phyloP scores from a whole-genome alignment of 2,329 filamentous ascomycete species.

The Dactylellina leptospora region DNA sequence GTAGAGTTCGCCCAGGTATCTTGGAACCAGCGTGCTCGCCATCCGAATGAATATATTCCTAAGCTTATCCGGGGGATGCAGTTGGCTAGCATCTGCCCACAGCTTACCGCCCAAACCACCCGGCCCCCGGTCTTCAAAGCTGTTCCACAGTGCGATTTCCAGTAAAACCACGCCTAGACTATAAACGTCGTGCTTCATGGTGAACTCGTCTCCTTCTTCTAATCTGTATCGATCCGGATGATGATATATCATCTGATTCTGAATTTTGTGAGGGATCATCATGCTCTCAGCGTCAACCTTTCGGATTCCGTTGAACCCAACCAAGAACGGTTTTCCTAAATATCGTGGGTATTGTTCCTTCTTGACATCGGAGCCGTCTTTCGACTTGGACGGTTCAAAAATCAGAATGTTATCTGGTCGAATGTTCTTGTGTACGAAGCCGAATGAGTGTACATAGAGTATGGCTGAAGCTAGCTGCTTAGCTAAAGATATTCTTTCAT shows the following conservation, averaged over 20 bases:
- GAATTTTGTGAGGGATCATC: slow-evolving; percentile 59
- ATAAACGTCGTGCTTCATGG: slow-evolving; percentile 68
- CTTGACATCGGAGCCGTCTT: background rate
- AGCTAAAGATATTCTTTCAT: slow-evolving; percentile 58
- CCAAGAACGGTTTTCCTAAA: slow-evolving; percentile 59
- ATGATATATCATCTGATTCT: slow-evolving; percentile 64
- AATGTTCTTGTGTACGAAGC: slow-evolving; percentile 64
- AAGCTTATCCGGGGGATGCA: slow-evolving; percentile 12
- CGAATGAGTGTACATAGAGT: slow-evolving; percentile 60
- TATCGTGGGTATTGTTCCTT: background rate
- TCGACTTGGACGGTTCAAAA: slow-evolving; percentile 39
- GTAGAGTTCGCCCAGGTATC: slow-evolving; percentile 3
- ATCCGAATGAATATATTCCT: slow-evolving; percentile 7
- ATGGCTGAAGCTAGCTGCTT: slow-evolving; percentile 59
- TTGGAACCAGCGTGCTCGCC: slow-evolving; percentile 6
- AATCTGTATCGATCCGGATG: slow-evolving; percentile 65
- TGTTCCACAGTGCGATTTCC: slow-evolving; percentile 66
- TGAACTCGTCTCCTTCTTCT: slow-evolving; percentile 60
- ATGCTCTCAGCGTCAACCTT: slow-evolving; percentile 58
- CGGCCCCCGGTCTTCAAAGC: background rate
- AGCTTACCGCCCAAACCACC: slow-evolving; percentile 1
- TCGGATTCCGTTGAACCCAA: slow-evolving; percentile 64
- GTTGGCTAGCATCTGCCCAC: slow-evolving; percentile 4
- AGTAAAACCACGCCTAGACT: slow-evolving; percentile 67
- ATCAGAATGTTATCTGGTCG: slow-evolving; percentile 62